Evolutionary conservation across 108 stramenopile genomes (phyloP).

Genomic region (Nitzschia inconspicua): DNA sequence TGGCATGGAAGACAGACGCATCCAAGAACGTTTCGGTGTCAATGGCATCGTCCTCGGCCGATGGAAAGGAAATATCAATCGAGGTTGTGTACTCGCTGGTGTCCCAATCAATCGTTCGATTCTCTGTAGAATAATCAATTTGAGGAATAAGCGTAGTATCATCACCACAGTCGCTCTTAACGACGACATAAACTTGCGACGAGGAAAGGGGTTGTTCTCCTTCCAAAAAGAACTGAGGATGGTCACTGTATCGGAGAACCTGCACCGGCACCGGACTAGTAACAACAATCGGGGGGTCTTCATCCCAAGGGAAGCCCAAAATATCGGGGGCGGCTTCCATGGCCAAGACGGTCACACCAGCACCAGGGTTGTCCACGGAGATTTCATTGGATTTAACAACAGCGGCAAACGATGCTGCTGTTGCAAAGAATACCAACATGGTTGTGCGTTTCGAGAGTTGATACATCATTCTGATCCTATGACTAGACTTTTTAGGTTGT

Average conservation of each 20-base stretch:
- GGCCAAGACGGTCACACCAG: background rate
- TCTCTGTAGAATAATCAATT: background rate
- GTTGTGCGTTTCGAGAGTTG: no score
- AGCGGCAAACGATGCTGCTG: no score
- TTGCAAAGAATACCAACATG: no score
- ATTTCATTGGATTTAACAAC: no score
- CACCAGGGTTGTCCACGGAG: conserved; percentile 1
- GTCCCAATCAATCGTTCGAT: conserved; percentile 4
- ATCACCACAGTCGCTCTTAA: background rate
- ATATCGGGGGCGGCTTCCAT: conserved; percentile 1
- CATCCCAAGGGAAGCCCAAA: background rate
- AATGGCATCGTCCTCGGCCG: background rate
- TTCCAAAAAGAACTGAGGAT: background rate
- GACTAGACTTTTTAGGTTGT: no score
- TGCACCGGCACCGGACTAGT: background rate
- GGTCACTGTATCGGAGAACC: conserved; percentile 3
- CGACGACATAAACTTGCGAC: background rate
- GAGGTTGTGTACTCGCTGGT: background rate
- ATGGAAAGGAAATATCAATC: conserved; percentile 2
- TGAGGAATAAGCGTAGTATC: background rate
- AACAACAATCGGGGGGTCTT: background rate
- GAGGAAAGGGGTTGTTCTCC: background rate
- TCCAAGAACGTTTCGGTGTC: background rate
- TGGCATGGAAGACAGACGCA: background rate
- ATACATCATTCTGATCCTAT: no score